A percentile compares a stretch with the other conserved stretches of the same genome.
Conservation (phyloP, 1,284 basidiomycete species). For the Cryptococcus sp. region DNA sequence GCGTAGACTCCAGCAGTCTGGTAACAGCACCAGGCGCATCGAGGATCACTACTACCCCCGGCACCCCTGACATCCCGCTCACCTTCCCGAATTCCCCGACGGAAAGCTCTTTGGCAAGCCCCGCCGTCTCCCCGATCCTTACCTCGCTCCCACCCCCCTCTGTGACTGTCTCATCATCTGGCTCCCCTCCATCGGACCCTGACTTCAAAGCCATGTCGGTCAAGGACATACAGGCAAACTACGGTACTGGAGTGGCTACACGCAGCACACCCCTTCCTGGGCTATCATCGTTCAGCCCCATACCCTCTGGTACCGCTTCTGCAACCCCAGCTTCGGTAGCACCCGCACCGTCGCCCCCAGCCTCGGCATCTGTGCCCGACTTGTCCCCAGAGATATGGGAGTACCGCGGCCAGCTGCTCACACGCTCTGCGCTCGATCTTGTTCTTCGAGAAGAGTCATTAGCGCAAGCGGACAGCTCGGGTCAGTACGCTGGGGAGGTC, state of each 20-base stretch:
- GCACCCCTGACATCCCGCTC: neutral
- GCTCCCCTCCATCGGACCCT: constrained; percentile 2
- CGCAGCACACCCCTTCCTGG: constrained; percentile 8
- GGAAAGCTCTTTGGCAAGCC: neutral
- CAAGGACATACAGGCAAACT: constrained; percentile 19
- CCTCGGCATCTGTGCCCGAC: constrained; percentile 4
- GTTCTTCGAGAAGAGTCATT: constrained; percentile 29
- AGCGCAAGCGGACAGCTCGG: constrained; percentile 30
- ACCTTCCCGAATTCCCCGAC: neutral
- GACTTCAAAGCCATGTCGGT: constrained; percentile 8
- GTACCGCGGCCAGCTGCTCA: constrained; percentile 33
- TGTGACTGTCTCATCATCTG: constrained; percentile 7
- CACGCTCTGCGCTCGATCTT: constrained; percentile 34
- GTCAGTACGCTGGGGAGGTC: constrained; percentile 37
- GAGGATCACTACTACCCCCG: too few species aligned
- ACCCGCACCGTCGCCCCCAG: constrained; percentile 4
- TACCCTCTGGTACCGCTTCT: constrained; percentile 7
- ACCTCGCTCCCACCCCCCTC: neutral
- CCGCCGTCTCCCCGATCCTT: constrained; percentile 1
- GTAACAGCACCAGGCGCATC: too few species aligned
- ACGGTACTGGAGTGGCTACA: constrained; percentile 24
- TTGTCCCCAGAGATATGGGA: constrained; percentile 27
- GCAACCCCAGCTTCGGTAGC: neutral
- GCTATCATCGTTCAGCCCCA: constrained; percentile 13
- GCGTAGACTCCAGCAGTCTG: constrained; percentile 8